These are phyloP conservation scores for Immersiella caudata DNA, from an alignment of 495 filamentous ascomycete genomes.

Conservation along the genomic window DNA sequence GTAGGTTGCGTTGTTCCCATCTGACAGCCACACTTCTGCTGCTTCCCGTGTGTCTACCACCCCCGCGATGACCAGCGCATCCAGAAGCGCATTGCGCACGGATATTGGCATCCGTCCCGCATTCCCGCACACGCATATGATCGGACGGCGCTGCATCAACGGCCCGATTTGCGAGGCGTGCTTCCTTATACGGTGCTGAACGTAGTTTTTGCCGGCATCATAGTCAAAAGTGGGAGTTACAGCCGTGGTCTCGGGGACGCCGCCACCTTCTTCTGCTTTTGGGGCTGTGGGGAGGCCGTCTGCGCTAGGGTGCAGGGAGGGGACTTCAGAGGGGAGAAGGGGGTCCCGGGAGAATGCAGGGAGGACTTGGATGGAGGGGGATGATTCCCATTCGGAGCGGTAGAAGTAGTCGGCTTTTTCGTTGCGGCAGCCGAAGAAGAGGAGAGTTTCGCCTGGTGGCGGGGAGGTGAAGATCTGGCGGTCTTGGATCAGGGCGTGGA, in stretches of 20 bases:
- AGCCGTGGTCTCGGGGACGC: not conserved
- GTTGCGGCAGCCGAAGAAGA: slow-evolving; percentile 85
- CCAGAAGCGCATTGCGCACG: slow-evolving; percentile 79
- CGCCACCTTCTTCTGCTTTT: not conserved
- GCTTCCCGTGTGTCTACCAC: slow-evolving; percentile 30
- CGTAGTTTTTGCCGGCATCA: slow-evolving; percentile 71
- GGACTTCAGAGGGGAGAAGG: slow-evolving; percentile 37
- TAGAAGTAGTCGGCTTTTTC: slow-evolving; percentile 76
- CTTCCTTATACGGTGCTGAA: slow-evolving; percentile 78
- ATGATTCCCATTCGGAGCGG: slow-evolving; percentile 65
- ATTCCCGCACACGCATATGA: slow-evolving; percentile 77
- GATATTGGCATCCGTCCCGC: slow-evolving; percentile 84
- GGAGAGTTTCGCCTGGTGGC: slow-evolving; percentile 38
- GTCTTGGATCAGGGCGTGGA: slow-evolving; percentile 79
- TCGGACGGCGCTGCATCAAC: slow-evolving; percentile 46
- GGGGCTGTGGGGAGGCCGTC: not conserved
- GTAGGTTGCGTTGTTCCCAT: slow-evolving; percentile 27
- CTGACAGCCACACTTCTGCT: slow-evolving; percentile 38
- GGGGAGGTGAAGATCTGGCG: slow-evolving; percentile 34
- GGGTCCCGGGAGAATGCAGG: slow-evolving; percentile 77
- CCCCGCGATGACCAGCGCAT: slow-evolving; percentile 56
- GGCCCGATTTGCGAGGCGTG: slow-evolving; percentile 60
- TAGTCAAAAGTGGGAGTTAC: slow-evolving; percentile 13
- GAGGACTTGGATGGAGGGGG: slow-evolving; percentile 56
- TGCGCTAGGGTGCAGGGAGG: not conserved